phyloP scores from a whole-genome alignment of 1,284 basidiomycete species.

The Violaceomyces palustris region DNA sequence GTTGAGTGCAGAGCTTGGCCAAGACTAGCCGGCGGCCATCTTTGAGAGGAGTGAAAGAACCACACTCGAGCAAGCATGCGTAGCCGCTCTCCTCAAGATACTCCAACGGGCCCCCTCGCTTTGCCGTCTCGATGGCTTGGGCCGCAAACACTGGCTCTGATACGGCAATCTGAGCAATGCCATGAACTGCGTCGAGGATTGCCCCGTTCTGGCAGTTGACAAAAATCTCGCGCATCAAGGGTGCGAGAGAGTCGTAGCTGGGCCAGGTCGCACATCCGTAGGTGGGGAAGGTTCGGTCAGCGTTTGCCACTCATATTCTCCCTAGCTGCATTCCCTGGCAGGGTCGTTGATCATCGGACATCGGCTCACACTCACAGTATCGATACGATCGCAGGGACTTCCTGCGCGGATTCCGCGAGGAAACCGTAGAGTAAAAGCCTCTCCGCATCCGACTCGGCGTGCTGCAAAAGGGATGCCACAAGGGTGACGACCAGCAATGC shows the following conservation, averaged over 20 bases:
- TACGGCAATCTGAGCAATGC: slow-evolving; percentile 39
- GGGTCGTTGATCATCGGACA: no score
- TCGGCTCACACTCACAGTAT: slow-evolving; percentile 29
- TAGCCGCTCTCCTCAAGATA: slow-evolving; percentile 46
- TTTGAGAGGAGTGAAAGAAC: slow-evolving; percentile 30
- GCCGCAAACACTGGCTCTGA: slow-evolving; percentile 47
- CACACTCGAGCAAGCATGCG: slow-evolving; percentile 41
- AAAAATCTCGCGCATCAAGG: slow-evolving; percentile 40
- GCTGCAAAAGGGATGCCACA: slow-evolving; percentile 35
- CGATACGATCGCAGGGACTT: slow-evolving; percentile 44
- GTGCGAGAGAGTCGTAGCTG: slow-evolving; percentile 38
- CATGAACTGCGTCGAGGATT: slow-evolving; percentile 44
- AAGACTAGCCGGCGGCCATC: slow-evolving; percentile 29
- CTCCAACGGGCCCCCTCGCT: slow-evolving; percentile 37
- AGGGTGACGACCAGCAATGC: slow-evolving; percentile 42
- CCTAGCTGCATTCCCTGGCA: no score
- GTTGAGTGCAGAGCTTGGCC: slow-evolving; percentile 33
- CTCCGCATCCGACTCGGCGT: slow-evolving; percentile 42
- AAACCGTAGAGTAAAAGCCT: slow-evolving; percentile 38
- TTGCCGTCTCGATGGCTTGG: slow-evolving; percentile 43
- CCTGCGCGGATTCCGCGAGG: slow-evolving; percentile 38
- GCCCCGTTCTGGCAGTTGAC: slow-evolving; percentile 39
- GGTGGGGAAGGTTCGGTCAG: background rate
- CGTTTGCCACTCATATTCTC: background rate
- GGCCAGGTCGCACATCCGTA: background rate